A percentile compares a stretch with the other conserved stretches of the same genome.
Conservation (phyloP, 257 asterid genomes). For the Mitragyna speciosa region DNA sequence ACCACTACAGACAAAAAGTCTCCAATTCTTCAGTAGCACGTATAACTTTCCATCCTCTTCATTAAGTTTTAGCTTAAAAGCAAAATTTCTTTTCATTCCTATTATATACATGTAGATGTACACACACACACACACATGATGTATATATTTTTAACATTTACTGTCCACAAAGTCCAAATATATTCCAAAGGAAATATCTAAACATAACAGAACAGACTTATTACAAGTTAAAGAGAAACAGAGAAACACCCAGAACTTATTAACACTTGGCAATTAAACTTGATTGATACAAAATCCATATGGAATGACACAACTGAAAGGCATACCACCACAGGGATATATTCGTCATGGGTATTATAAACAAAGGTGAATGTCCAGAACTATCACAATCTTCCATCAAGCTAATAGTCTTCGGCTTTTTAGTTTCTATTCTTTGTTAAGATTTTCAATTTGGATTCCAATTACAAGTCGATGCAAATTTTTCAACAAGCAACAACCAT, state of each 20-base stretch:
- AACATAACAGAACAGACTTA: background rate
- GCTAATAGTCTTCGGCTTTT: background rate
- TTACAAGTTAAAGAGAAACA: background rate
- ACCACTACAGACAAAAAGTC: background rate
- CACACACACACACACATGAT: background rate
- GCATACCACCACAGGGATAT: background rate
- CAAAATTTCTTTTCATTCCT: background rate
- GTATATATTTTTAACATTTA: background rate
- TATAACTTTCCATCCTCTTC: background rate
- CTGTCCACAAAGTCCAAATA: background rate
- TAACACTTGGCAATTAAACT: background rate
- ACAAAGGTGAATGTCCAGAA: background rate
- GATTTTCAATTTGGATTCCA: background rate
- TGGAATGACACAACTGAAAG: background rate
- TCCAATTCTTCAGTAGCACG: background rate
- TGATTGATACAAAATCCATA: background rate
- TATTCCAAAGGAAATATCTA: background rate
- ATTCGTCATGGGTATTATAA: background rate
- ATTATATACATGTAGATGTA: background rate
- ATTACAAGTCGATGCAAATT: background rate
- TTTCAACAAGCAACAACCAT: background rate
- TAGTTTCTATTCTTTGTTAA: background rate
- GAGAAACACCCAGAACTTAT: background rate
- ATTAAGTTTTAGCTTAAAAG: background rate
- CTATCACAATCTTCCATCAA: background rate